Evolutionary conservation across 352 stramenopile species (phyloP), one percentile per base, ranked within the genome.

Genomic region (Phytophthora pini): DNA sequence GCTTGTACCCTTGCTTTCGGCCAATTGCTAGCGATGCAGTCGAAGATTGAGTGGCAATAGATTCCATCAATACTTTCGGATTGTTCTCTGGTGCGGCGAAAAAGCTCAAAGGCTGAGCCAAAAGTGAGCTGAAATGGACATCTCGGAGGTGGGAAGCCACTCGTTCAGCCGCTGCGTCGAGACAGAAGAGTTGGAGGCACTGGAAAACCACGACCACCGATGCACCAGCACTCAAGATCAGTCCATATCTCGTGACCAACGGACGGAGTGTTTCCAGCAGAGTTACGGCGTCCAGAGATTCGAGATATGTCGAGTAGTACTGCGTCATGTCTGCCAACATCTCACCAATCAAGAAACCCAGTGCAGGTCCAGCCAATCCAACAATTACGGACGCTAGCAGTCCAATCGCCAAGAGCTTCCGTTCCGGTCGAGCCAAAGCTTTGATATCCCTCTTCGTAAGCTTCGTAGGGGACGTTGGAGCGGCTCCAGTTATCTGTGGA

Each of bases 31-130:
- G 55, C 1, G 80, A 70, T 12, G 83, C 76, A n/a, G 65, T 80
- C 1, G 87, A 54, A 0, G 78, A 74, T 12, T 94, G 77, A 12
- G 77, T 73, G 5, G 84, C 68, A 4, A 92, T 68, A 7, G 74
- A 76, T 2, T 89, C 74, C 8, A 88, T 81, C 11, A 94, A 45
- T 4, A 61, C 66, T 9, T 87, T 82, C 0, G 83, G 58, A 0
- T 72, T 70, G 56, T 96, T 70, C n/a, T 76, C 34, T 10, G 75
- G 61, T 0, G 64, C 57, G 51, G 97, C 88, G 39, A 96, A 97
- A 63, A 88, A 97, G 0, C 71, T 57, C 44, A 95, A 60, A 9
- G 77, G 70, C 36, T 88, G 80, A 3, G 68, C 73, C 24, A 80
- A 52, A 0, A 89, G 56, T 4, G 81, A 81, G 11, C 49, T 60